Conservation (phyloP, 73 alveolate genomes). For the Breviolum minutum region DNA sequence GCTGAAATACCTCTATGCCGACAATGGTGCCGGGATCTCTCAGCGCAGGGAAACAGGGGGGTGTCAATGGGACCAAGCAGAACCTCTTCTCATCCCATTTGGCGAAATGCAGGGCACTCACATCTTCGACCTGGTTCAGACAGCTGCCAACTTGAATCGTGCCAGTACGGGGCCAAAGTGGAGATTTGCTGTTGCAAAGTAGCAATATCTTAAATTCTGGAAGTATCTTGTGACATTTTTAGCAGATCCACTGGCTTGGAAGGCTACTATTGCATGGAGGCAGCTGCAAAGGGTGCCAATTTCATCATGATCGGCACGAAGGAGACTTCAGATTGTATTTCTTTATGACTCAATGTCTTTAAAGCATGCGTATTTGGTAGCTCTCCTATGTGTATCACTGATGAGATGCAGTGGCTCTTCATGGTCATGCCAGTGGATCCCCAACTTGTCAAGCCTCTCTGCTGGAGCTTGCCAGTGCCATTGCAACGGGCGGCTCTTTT, state of each 20-base stretch:
- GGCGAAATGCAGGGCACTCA: constrained; percentile 34
- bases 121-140: constrained; percentile 87
- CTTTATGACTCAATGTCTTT: not conserved
- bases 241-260: no score
- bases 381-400: not conserved
- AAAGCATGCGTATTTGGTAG: not conserved
- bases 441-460: no score
- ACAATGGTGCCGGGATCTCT: constrained; percentile 26
- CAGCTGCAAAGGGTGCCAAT: constrained; percentile 74
- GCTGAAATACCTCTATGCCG: constrained; percentile 88
- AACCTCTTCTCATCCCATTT: not conserved
- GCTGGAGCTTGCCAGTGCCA: no score
- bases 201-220: no score
- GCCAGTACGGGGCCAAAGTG: constrained; percentile 19
- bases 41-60: not conserved
- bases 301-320: constrained; percentile 71
- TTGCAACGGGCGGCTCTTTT: no score
- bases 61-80: no score
- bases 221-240: no score
- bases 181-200: no score
- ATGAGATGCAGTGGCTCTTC: not conserved
- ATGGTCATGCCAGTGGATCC: not conserved
- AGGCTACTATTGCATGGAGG: constrained; percentile 85
- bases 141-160: constrained; percentile 80
- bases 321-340: not conserved